These are phyloP conservation scores for Syncephalastrum contaminatum DNA, from an alignment of 371 early-diverging fungal species.

Conservation along the genomic window DNA sequence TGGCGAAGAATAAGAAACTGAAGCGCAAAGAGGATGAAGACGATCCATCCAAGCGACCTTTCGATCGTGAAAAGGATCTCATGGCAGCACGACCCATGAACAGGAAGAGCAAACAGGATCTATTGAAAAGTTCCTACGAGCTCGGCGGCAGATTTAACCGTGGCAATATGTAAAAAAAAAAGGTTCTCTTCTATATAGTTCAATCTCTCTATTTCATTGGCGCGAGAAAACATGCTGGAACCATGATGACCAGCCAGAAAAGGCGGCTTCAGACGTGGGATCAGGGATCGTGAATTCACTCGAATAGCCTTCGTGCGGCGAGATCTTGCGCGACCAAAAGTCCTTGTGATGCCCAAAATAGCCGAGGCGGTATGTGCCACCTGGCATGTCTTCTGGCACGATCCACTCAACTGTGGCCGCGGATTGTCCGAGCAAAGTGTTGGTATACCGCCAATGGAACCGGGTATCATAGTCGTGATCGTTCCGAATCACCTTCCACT, in stretches of 20 bases:
- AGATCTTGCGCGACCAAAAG: conserved; percentile 13
- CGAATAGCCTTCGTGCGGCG: conserved; percentile 19
- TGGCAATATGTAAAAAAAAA: too few relatives aligned
- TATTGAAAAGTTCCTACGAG: conserved; percentile 44
- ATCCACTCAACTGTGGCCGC: conserved; percentile 45
- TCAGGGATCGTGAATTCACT: conserved; percentile 12
- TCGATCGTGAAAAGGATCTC: conserved; percentile 60
- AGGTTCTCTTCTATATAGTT: too few relatives aligned
- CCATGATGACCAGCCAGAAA: too few relatives aligned
- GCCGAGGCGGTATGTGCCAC: conserved; percentile 21
- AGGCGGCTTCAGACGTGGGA: too few relatives aligned
- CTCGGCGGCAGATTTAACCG: conserved; percentile 41
- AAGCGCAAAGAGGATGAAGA: conserved; percentile 37
- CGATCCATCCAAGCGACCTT: conserved; percentile 49
- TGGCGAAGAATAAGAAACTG: conserved; percentile 17
- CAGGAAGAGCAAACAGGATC: conserved; percentile 45
- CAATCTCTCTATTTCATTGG: too few relatives aligned
- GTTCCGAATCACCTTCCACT: conserved; percentile 40
- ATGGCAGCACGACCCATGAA: conserved; percentile 38
- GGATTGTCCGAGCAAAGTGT: conserved; percentile 29
- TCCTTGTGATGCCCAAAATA: conserved; percentile 25
- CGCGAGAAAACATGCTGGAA: too few relatives aligned
- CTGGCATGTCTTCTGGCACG: conserved; percentile 16
- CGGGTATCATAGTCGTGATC: conserved; percentile 51
- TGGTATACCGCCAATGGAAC: conserved; percentile 41